These are phyloP conservation scores for Cladobotryum mycophilum DNA, from an alignment of 2,329 filamentous ascomycete genomes.

Conservation along the genomic window DNA sequence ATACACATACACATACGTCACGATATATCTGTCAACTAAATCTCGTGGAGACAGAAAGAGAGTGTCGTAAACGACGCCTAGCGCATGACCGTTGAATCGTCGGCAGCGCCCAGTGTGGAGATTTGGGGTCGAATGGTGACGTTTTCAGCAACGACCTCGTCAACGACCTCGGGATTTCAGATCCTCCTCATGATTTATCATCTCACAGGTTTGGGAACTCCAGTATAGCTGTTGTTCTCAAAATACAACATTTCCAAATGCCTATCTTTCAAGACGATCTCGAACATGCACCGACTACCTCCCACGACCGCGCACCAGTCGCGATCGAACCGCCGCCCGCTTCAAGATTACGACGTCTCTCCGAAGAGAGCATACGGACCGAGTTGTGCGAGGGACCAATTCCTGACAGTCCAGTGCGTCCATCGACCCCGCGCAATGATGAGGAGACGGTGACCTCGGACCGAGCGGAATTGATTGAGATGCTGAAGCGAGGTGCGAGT, in stretches of 20 bases:
- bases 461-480: slow-evolving; percentile 73
- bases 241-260: slow-evolving; percentile 33
- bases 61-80: not conserved
- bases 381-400: slow-evolving; percentile 56
- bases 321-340: slow-evolving; percentile 12
- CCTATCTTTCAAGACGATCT: slow-evolving; percentile 53
- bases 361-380: slow-evolving; percentile 55
- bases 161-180: slow-evolving; percentile 1
- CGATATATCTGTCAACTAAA: no score
- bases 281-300: slow-evolving; percentile 26
- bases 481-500: slow-evolving; percentile 72
- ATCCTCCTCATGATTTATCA: slow-evolving; percentile 3
- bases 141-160: slow-evolving; percentile 4
- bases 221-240: slow-evolving; percentile 14
- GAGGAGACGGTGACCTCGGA: slow-evolving; percentile 42
- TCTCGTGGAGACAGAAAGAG: no score
- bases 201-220: slow-evolving; percentile 6
- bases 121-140: slow-evolving; percentile 7
- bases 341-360: slow-evolving; percentile 30
- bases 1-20: no score
- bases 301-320: slow-evolving; percentile 13
- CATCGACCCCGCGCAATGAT: slow-evolving; percentile 18
- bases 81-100: not conserved
- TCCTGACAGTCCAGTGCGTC: slow-evolving; percentile 32
- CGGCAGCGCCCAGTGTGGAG: not conserved